These are phyloP conservation scores for Chalara sp. DNA, from an alignment of 2,329 filamentous ascomycete species.

Conservation along the genomic window DNA sequence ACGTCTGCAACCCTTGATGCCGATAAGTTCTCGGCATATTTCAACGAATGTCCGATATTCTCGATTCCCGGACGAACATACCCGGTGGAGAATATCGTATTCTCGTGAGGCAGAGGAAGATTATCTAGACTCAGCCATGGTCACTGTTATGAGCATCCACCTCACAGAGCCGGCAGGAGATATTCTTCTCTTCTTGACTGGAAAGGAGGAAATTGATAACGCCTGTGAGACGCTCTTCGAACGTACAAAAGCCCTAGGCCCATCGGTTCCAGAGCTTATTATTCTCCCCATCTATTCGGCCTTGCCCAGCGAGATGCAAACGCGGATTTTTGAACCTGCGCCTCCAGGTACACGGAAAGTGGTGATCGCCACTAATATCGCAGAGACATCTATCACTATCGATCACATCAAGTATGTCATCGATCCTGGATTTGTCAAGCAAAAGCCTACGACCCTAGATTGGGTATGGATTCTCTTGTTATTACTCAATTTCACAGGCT, in stretches of 20 bases:
- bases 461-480: conserved; percentile 94
- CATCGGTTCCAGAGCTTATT: conserved; percentile 83
- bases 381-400: conserved; percentile 95
- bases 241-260: conserved; percentile 90
- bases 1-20: conserved; percentile 95
- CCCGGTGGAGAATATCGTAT: conserved; percentile 93
- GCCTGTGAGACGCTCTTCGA: conserved; percentile 88
- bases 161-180: conserved; percentile 87
- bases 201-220: conserved; percentile 96
- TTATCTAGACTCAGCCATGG: conserved; percentile 88
- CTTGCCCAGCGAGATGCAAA: conserved; percentile 88
- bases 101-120: conserved; percentile 92
- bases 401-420: conserved; percentile 97
- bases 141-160: conserved; percentile 98
- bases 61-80: conserved; percentile 92
- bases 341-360: conserved; percentile 83
- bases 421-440: conserved; percentile 95
- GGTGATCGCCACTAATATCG: conserved; percentile 96
- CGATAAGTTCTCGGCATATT: conserved; percentile 95
- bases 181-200: conserved; percentile 93
- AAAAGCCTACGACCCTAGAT: conserved; percentile 92
- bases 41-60: conserved; percentile 93
- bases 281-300: conserved; percentile 96
- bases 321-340: conserved; percentile 88
- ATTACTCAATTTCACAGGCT: conserved; percentile 93